Percentiles rank a stretch among this genome's conserved stretches.
Evolutionary conservation across 768 basidiomycete genomes (phyloP).

Genomic region (Lentinula raphanica): DNA sequence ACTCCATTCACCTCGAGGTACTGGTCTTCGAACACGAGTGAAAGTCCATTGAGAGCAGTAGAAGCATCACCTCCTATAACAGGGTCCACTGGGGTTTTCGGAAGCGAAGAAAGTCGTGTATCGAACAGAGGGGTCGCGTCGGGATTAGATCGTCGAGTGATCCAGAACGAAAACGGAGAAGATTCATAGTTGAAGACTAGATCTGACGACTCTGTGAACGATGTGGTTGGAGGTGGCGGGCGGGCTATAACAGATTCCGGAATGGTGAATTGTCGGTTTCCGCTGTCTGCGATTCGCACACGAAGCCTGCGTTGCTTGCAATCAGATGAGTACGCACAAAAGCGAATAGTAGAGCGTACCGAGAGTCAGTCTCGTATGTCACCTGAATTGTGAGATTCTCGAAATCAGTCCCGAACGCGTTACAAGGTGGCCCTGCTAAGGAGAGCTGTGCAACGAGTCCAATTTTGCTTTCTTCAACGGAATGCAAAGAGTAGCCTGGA

Average conservation of each 20-base stretch:
- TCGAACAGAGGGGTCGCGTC: conserved; percentile 59
- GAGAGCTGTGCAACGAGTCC: conserved; percentile 53
- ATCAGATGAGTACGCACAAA: not conserved
- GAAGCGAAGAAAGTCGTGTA: conserved; percentile 59
- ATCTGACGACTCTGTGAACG: conserved; percentile 43
- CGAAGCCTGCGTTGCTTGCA: conserved; percentile 41
- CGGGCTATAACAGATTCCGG: conserved; percentile 49
- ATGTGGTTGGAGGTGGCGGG: conserved; percentile 29
- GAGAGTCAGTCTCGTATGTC: conserved; percentile 53
- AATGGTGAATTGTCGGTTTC: conserved; percentile 59
- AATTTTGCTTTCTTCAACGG: conserved; percentile 34
- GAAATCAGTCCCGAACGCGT: conserved; percentile 62
- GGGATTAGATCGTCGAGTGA: conserved; percentile 61
- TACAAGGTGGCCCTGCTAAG: conserved; percentile 53
- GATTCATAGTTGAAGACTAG: conserved; percentile 63
- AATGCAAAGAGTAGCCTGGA: conserved; percentile 50
- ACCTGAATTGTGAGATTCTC: conserved; percentile 57
- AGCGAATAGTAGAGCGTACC: conserved; percentile 26
- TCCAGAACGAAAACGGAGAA: conserved; percentile 75
- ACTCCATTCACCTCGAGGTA: conserved; percentile 57
- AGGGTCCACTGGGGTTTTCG: conserved; percentile 53
- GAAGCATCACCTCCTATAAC: conserved; percentile 44
- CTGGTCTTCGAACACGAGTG: conserved; percentile 74
- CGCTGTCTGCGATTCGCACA: conserved; percentile 62
- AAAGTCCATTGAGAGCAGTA: conserved; percentile 58